Percentiles rank a stretch among this genome's conserved stretches.
Conservation (phyloP, 1,284 basidiomycete species). For the Boletus smithii region DNA sequence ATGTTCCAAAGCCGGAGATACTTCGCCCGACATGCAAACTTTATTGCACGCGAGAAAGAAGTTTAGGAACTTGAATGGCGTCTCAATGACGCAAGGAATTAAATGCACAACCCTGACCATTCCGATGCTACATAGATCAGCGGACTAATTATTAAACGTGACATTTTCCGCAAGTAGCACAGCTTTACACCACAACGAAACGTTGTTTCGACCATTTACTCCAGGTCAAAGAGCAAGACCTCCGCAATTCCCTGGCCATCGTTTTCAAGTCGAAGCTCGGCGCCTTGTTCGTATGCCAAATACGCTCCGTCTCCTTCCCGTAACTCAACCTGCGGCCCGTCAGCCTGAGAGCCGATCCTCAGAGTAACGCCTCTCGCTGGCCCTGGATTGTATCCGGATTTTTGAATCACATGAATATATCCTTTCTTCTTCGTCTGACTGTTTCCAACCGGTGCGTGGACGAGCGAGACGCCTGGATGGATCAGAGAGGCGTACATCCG, state of each 20-base stretch:
- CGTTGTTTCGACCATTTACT: constrained; percentile 41
- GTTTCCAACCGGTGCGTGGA: constrained; percentile 45
- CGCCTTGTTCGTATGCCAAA: constrained; percentile 44
- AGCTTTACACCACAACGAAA: background rate
- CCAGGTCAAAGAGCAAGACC: constrained; percentile 72
- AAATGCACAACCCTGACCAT: background rate
- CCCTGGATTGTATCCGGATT: constrained; percentile 67
- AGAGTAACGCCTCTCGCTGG: constrained; percentile 49
- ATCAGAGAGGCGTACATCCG: constrained; percentile 68
- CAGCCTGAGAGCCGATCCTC: constrained; percentile 42
- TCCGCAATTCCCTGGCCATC: constrained; percentile 59
- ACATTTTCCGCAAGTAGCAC: background rate
- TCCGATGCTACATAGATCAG: background rate
- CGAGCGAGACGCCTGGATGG: constrained; percentile 49
- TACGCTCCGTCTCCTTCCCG: constrained; percentile 76
- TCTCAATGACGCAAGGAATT: too few species aligned
- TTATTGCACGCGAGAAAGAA: too few species aligned
- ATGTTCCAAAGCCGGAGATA: too few species aligned
- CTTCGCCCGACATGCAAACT: too few species aligned
- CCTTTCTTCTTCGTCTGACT: constrained; percentile 41
- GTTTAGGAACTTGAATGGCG: too few species aligned
- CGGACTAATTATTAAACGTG: background rate
- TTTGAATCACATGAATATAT: constrained; percentile 73
- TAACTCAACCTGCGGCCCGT: constrained; percentile 36
- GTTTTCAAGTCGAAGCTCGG: constrained; percentile 55